Evolutionary conservation across 169 alveolate species (phyloP).

Genomic region (Eimeria tenella): DNA sequence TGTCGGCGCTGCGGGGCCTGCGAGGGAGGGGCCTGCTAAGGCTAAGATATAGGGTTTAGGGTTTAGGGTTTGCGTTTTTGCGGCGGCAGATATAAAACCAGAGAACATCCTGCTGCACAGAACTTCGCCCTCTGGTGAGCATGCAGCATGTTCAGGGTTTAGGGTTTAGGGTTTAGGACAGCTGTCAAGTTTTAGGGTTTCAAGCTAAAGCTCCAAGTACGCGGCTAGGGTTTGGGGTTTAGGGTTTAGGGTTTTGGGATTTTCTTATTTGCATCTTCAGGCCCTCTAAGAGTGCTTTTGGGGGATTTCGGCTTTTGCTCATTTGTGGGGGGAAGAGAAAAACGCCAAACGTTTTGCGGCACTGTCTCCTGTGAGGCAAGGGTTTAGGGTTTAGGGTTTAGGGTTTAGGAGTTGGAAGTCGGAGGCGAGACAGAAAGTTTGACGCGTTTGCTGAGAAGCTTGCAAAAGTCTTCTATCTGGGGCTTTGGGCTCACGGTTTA

Average conservation of each 20-base stretch:
- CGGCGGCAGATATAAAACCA: slow-evolving; percentile 40
- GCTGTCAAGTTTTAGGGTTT: neutral
- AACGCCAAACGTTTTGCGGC: slow-evolving; percentile 53
- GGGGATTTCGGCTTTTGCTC: slow-evolving; percentile 60
- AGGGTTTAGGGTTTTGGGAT: neutral
- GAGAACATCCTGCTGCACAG: slow-evolving; percentile 59
- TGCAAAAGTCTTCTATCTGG: neutral
- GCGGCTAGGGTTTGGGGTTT: neutral
- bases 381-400: slow-evolving; percentile 60
- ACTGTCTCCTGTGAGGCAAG: slow-evolving; percentile 44
- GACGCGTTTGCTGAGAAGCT: too few relatives aligned
- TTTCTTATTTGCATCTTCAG: neutral
- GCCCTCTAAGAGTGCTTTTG: neutral
- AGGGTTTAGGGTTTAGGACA: slow-evolving; percentile 5
- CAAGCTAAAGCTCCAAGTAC: neutral
- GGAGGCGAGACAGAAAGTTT: too few relatives aligned
- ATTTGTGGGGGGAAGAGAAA: slow-evolving; percentile 26
- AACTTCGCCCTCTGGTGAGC: neutral
- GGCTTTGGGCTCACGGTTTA: neutral
- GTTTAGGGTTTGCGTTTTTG: neutral
- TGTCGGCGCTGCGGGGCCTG: neutral
- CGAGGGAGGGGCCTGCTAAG: neutral
- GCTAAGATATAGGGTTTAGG: slow-evolving; percentile 13
- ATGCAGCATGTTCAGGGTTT: neutral
- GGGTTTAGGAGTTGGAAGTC: neutral